Percentiles rank a stretch among this genome's conserved stretches.
phyloP scores from a whole-genome alignment of 1,139 yeast genomes.

The Taphrina flavorubra region DNA sequence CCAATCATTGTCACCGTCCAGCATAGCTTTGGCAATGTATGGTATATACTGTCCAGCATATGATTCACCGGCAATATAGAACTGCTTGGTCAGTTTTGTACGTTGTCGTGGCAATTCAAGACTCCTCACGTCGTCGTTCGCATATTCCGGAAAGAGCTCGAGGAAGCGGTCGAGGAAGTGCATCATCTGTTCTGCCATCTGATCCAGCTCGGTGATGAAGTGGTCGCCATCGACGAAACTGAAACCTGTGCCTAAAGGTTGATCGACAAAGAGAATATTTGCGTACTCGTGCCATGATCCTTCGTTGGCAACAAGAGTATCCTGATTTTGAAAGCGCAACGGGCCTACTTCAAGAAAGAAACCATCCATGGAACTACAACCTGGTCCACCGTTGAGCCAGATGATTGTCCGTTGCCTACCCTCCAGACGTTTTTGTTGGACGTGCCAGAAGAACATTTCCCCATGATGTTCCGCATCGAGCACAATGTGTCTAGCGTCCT shows the following conservation, averaged over 20 bases:
- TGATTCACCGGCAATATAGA: conserved; percentile 90
- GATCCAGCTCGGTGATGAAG: conserved; percentile 65
- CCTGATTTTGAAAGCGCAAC: conserved; percentile 61
- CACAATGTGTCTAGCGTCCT: conserved; percentile 60
- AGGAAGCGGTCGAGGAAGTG: conserved; percentile 70
- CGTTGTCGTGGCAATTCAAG: neutral
- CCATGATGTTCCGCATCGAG: conserved; percentile 62
- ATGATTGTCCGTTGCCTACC: conserved; percentile 53
- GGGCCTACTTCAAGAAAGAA: conserved; percentile 95
- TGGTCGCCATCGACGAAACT: conserved; percentile 61
- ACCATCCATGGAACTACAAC: conserved; percentile 98
- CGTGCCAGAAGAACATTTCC: conserved; percentile 78
- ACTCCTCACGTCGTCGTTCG: conserved; percentile 56
- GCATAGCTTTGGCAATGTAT: conserved; percentile 71
- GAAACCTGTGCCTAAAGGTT: conserved; percentile 94
- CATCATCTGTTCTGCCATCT: conserved; percentile 63
- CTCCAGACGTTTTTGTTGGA: conserved; percentile 50
- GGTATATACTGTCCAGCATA: conserved; percentile 98
- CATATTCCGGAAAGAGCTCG: conserved; percentile 74
- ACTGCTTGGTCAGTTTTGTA: conserved; percentile 41
- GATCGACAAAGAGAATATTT: conserved; percentile 85
- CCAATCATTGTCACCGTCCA: conserved; percentile 49
- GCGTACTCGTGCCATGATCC: conserved; percentile 89
- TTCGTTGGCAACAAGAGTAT: conserved; percentile 59
- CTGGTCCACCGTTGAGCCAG: conserved; percentile 91